Conservation (phyloP, 176 grass and related monocot genomes). For the Chrysopogon serrulatus region DNA sequence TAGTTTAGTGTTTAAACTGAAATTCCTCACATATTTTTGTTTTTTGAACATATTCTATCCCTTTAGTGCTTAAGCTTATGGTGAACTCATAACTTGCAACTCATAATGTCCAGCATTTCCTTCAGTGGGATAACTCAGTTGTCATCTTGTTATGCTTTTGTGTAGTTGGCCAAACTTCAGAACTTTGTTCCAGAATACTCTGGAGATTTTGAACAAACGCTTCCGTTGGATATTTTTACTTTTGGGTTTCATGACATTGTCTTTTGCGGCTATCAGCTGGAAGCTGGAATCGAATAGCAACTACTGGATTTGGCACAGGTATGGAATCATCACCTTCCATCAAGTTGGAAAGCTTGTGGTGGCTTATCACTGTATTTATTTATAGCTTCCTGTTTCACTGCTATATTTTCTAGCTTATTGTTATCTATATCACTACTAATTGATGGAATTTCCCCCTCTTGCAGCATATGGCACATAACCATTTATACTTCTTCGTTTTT, state of each 20-base stretch:
- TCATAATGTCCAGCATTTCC: background rate
- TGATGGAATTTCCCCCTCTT: slow-evolving; percentile 1
- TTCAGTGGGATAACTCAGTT: slow-evolving; percentile 20
- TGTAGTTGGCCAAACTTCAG: slow-evolving; percentile 69
- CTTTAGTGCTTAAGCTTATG: background rate
- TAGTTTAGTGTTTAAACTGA: slow-evolving; percentile 4
- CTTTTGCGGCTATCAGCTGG: slow-evolving; percentile 81
- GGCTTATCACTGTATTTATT: background rate
- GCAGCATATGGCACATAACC: slow-evolving; percentile 94
- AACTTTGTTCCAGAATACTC: slow-evolving; percentile 52
- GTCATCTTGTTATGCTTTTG: slow-evolving; percentile 4
- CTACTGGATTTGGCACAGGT: slow-evolving; percentile 99
- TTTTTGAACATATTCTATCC: background rate
- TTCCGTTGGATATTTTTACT: slow-evolving; percentile 70
- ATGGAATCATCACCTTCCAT: slow-evolving; percentile 25
- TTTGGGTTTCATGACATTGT: slow-evolving; percentile 72
- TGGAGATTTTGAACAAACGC: slow-evolving; percentile 65
- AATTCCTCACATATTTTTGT: background rate
- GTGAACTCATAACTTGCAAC: background rate
- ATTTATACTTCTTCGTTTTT: slow-evolving; percentile 97
- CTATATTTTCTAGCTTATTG: background rate
- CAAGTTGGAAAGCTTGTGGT: background rate
- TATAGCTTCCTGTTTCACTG: background rate
- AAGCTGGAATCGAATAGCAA: slow-evolving; percentile 75
- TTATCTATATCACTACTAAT: background rate